A percentile compares a stretch with the other conserved stretches of the same genome.
Evolutionary conservation across 1,284 basidiomycete genomes (phyloP).

Genomic region (Phlebopus sp.): DNA sequence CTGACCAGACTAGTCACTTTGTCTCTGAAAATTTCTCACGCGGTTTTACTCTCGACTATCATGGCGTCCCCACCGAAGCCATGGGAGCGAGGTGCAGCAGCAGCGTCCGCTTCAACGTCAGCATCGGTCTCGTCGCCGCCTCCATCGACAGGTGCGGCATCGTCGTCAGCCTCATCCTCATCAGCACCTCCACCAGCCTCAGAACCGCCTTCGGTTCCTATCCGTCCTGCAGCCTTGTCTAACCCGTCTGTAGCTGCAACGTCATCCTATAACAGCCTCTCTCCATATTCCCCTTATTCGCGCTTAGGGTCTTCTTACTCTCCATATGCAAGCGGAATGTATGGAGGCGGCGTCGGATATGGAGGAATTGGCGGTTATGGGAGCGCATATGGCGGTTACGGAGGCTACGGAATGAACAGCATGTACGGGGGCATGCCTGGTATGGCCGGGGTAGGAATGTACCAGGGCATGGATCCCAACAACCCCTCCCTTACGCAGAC

Average conservation of each 20-base stretch:
- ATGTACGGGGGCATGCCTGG: conserved; percentile 45
- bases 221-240: conserved; percentile 41
- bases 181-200: conserved; percentile 14
- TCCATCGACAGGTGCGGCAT: conserved; percentile 19
- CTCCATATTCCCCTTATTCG: conserved; percentile 42
- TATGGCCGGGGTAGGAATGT: conserved; percentile 45
- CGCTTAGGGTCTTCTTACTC: conserved; percentile 44
- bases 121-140: conserved; percentile 21
- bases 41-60: conserved; percentile 2
- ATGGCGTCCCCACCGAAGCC: conserved; percentile 85
- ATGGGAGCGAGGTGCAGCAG: conserved; percentile 65
- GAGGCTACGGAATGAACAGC: conserved; percentile 40
- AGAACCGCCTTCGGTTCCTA: conserved; percentile 31
- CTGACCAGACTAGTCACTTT: too few relatives aligned
- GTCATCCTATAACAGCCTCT: conserved; percentile 25
- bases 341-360: conserved; percentile 39
- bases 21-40: conserved; percentile 26
- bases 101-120: conserved; percentile 25
- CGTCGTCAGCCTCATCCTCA: conserved; percentile 18
- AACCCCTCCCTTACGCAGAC: conserved; percentile 79
- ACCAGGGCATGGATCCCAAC: conserved; percentile 42
- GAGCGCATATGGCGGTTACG: conserved; percentile 34
- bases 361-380: conserved; percentile 36
- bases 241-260: conserved; percentile 30
- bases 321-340: conserved; percentile 42